phyloP scores from a whole-genome alignment of 2,329 filamentous ascomycete genomes.

The Amauroascus verrucosus region DNA sequence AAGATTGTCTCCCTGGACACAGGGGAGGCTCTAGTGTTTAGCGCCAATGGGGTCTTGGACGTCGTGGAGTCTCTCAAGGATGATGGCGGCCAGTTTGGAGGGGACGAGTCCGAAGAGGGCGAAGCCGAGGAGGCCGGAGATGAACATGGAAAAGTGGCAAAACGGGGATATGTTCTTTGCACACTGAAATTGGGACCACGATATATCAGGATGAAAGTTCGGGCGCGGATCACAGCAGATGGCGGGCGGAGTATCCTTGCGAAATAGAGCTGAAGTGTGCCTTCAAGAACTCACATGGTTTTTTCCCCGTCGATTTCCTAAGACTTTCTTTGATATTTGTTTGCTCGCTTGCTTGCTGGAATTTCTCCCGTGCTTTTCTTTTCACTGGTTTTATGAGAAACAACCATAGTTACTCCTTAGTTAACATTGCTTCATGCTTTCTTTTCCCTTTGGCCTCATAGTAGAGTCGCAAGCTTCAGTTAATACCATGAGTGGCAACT shows the following conservation, averaged over 20 bases:
- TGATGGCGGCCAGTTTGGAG: background rate
- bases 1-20: constrained; percentile 41
- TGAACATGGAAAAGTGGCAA: too few relatives aligned
- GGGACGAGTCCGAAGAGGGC: constrained; percentile 6
- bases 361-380: too few relatives aligned
- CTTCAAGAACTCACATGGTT: background rate
- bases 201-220: constrained; percentile 32
- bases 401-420: too few relatives aligned
- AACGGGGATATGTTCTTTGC: background rate
- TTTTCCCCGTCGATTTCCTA: background rate
- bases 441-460: too few relatives aligned
- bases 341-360: too few relatives aligned
- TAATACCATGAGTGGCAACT: too few relatives aligned
- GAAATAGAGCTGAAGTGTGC: background rate
- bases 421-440: too few relatives aligned
- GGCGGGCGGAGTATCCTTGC: constrained; percentile 36
- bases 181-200: constrained; percentile 20
- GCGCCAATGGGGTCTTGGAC: constrained; percentile 37
- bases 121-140: too few relatives aligned
- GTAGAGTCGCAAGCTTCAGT: too few relatives aligned
- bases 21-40: constrained; percentile 43
- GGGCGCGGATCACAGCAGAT: constrained; percentile 36
- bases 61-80: constrained; percentile 4
- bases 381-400: too few relatives aligned
- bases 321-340: too few relatives aligned